A percentile compares a stretch with the other conserved stretches of the same genome.
phyloP scores from a whole-genome alignment of 257 asterid species.

The Verbena officinalis region DNA sequence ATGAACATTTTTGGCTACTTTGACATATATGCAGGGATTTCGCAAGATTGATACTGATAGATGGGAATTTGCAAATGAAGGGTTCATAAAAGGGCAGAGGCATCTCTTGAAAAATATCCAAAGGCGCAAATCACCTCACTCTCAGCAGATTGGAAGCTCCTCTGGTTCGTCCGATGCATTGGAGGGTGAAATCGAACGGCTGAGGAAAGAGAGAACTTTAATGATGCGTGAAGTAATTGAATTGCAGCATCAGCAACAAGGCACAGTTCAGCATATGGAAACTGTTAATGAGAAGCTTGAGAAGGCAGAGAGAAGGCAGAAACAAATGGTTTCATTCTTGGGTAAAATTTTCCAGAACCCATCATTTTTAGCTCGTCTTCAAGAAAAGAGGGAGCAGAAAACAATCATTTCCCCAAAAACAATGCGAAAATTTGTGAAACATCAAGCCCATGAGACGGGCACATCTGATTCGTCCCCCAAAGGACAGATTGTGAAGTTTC shows the following conservation, averaged over 20 bases:
- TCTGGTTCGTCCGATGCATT: slow-evolving; percentile 36
- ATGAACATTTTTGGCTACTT: slow-evolving; percentile 16
- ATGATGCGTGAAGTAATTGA: slow-evolving; percentile 76
- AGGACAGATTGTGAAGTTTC: slow-evolving; percentile 37
- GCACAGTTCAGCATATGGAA: slow-evolving; percentile 59
- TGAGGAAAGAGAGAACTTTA: slow-evolving; percentile 63
- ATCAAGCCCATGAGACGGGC: slow-evolving; percentile 39
- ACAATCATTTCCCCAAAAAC: slow-evolving; percentile 52
- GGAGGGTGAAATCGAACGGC: slow-evolving; percentile 57
- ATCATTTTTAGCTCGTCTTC: slow-evolving; percentile 42
- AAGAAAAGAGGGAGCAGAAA: slow-evolving; percentile 46
- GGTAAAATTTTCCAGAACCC: slow-evolving; percentile 74
- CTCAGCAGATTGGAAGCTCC: slow-evolving; percentile 58
- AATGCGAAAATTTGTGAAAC: slow-evolving; percentile 54
- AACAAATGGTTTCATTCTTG: slow-evolving; percentile 85
- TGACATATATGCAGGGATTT: slow-evolving; percentile 59
- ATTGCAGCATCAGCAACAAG: slow-evolving; percentile 70
- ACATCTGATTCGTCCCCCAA: slow-evolving; percentile 30
- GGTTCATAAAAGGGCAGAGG: slow-evolving; percentile 66
- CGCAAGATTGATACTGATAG: slow-evolving; percentile 74
- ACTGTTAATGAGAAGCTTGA: slow-evolving; percentile 66
- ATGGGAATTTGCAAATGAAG: slow-evolving; percentile 85
- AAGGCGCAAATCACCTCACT: slow-evolving; percentile 66
- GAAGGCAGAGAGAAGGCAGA: slow-evolving; percentile 77
- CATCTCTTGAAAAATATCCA: slow-evolving; percentile 71